phyloP scores from a whole-genome alignment of 2,329 filamentous ascomycete species.

The Trichophyton simii region DNA sequence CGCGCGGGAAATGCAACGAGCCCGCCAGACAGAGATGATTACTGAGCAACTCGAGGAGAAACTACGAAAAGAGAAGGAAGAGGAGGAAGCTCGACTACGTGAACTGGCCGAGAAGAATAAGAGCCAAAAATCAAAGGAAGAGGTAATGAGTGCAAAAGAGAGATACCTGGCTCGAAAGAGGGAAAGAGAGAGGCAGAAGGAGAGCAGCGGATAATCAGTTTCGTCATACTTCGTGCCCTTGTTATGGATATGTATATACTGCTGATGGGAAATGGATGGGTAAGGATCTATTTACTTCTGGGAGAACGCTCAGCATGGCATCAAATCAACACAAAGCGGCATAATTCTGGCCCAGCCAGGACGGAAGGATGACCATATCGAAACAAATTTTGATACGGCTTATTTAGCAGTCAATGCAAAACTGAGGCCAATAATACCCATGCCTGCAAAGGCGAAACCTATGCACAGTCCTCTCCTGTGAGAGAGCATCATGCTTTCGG shows the following conservation, averaged over 20 bases:
- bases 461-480: conserved; percentile 28
- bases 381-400: neutral
- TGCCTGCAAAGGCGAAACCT: conserved; percentile 41
- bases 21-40: conserved; percentile 49
- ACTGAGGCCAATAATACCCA: conserved; percentile 75
- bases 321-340: neutral
- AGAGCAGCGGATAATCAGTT: neutral
- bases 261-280: neutral
- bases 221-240: too few relatives aligned
- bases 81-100: conserved; percentile 43
- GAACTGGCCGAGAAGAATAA: conserved; percentile 45
- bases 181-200: conserved; percentile 32
- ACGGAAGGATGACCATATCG: neutral
- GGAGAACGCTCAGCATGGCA: neutral
- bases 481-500: conserved; percentile 70
- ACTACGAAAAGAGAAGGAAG: conserved; percentile 43
- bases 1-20: conserved; percentile 35
- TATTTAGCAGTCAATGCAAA: conserved; percentile 60
- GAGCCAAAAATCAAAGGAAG: conserved; percentile 45
- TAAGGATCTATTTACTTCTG: neutral
- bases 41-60: conserved; percentile 47
- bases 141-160: conserved; percentile 49
- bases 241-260: neutral
- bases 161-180: conserved; percentile 49
- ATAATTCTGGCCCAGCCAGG: neutral